phyloP scores from a whole-genome alignment of 139 green algal species.

The Coelastrella sp. region DNA sequence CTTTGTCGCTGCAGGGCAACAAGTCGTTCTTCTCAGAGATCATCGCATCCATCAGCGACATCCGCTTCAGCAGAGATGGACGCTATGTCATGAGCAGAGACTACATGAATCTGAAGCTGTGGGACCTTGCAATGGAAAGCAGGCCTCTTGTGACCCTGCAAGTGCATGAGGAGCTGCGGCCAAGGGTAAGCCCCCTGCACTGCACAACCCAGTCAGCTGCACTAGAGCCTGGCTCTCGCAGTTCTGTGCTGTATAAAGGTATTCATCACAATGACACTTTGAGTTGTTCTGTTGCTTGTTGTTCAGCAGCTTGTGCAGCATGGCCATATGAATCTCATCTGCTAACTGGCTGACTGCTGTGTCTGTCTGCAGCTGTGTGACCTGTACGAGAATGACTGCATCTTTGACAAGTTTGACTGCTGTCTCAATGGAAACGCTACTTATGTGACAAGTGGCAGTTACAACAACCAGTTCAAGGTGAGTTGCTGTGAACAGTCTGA shows the following conservation, averaged over 20 bases:
- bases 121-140: constrained; percentile 95
- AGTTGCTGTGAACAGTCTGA: neutral
- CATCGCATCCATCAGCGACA: constrained; percentile 94
- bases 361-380: constrained; percentile 89
- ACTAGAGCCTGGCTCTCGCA: too few species aligned
- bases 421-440: constrained; percentile 83
- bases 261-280: too few species aligned
- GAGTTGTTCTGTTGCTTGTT: too few species aligned
- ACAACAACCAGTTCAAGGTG: constrained; percentile 93
- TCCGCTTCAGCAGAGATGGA: constrained; percentile 92
- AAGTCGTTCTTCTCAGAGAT: constrained; percentile 98
- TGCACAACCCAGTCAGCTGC: too few species aligned
- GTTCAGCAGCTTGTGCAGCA: too few species aligned
- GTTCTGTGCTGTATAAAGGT: too few species aligned
- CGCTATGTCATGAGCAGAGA: constrained; percentile 93
- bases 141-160: constrained; percentile 88
- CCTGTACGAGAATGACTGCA: constrained; percentile 99
- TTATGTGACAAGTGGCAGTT: constrained; percentile 92
- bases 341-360: neutral
- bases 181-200: constrained; percentile 57
- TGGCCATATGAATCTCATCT: too few species aligned
- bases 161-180: constrained; percentile 94
- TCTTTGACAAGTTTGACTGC: constrained; percentile 99
- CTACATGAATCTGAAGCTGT: constrained; percentile 99
- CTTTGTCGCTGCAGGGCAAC: constrained; percentile 57